Percentiles rank a stretch among this genome's conserved stretches.
These are phyloP conservation scores for Pogostemon cablin DNA, from an alignment of 257 asterid genomes.

Conservation along the genomic window DNA sequence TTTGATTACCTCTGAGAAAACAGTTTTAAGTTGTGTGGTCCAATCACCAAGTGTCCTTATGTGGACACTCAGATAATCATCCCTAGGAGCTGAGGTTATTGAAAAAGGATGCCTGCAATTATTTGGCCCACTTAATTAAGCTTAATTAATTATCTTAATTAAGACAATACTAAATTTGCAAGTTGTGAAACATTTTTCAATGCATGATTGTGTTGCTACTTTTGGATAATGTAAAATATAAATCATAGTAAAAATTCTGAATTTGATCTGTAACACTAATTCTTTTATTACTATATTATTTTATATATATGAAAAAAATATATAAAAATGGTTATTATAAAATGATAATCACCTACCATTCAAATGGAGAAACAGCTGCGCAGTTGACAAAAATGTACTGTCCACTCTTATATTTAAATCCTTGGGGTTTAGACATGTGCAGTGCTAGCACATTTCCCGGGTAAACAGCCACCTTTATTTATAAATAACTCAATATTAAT, in stretches of 20 bases:
- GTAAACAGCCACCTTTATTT: slow-evolving; percentile 72
- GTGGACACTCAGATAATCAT: slow-evolving; percentile 83
- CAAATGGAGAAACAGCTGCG: slow-evolving; percentile 91
- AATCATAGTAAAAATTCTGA: neutral
- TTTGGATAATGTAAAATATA: slow-evolving; percentile 28
- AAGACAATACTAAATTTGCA: slow-evolving; percentile 2
- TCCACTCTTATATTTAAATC: slow-evolving; percentile 82
- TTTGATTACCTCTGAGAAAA: slow-evolving; percentile 63
- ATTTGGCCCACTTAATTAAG: slow-evolving; percentile 23
- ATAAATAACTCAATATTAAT: neutral
- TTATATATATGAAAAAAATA: neutral
- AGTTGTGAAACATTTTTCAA: slow-evolving; percentile 23
- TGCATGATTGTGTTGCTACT: slow-evolving; percentile 12
- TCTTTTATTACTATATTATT: neutral
- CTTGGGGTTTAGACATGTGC: slow-evolving; percentile 93
- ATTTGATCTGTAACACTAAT: neutral
- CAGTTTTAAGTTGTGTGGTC: slow-evolving; percentile 76
- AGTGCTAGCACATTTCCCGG: slow-evolving; percentile 84
- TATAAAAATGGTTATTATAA: neutral
- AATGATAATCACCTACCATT: slow-evolving; percentile 56
- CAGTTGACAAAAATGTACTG: slow-evolving; percentile 90
- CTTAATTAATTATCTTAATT: slow-evolving; percentile 17
- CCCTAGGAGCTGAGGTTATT: slow-evolving; percentile 83
- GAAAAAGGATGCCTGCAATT: slow-evolving; percentile 88
- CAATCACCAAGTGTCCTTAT: slow-evolving; percentile 83